Evolutionary conservation across 352 stramenopile genomes (phyloP), one percentile per base, ranked within the genome.

Genomic region (Pythium rhizo-oryzae): DNA sequence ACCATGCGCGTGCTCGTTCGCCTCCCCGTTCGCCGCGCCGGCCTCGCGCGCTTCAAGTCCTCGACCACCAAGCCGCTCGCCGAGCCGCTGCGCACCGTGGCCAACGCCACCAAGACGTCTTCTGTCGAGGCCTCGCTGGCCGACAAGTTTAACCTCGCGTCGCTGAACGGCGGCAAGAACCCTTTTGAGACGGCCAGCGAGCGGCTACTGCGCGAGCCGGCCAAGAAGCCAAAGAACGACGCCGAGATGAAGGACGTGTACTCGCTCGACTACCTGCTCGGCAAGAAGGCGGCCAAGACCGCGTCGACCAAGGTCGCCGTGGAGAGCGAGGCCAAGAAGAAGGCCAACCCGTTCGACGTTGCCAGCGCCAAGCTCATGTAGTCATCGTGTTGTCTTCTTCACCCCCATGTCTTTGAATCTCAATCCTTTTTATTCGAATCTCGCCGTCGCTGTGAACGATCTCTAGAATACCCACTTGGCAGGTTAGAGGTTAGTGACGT

Each of bases 361-460:
- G 58, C 74, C 18, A 92, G 84, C 75, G 70, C 74, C 62, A 91
- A 92, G 72, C 67, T 92, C 33, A 91, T 89, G 84, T 92, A 65
- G 9, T 47, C 18, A 12, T 86, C n/a, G 81, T 92, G 44, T 16
- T 15, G 7, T 24, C 16, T 3, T 4, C n/a, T 50, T 16, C n/a
- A n/a, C n/a, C n/a, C n/a, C n/a, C n/a, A n/a, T 37, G 12, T 50
- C 35, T 50, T 55, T 50, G 15, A 64, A 64, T 47, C 16, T 2
- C 41, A 56, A n/a, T n/a, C n/a, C n/a, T 50, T 6, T 33, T 51
- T 60, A 35, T 1, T 28, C 28, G 39, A 46, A 46, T 16, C 39
- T n/a, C n/a, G n/a, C n/a, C n/a, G n/a, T 65, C 39, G 2, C 41
- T 58, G 18, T 49, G 21, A 13, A 59, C 51, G 18, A 23, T 49